Evolutionary conservation across 352 stramenopile species (phyloP).

Genomic region (Plasmopara muralis): DNA sequence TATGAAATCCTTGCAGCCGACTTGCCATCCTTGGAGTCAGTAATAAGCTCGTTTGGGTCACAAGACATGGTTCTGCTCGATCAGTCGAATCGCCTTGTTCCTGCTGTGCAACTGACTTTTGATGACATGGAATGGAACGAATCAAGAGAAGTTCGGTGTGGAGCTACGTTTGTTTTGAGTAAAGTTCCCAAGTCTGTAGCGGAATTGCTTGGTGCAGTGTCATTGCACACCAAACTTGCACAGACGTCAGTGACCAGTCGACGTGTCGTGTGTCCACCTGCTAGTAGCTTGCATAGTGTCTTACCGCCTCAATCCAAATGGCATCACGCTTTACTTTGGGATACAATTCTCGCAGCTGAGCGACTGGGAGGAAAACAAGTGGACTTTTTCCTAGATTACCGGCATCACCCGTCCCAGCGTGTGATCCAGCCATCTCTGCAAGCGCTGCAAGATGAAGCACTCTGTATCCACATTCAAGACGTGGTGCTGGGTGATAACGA

Average conservation of each 20-base stretch:
- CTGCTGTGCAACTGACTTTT: constrained; percentile 35
- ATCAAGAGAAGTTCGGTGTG: constrained; percentile 43
- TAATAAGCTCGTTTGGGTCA: constrained; percentile 20
- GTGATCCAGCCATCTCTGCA: constrained; percentile 72
- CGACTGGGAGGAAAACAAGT: constrained; percentile 43
- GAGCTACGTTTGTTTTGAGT: constrained; percentile 45
- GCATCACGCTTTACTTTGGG: constrained; percentile 42
- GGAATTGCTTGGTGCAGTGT: constrained; percentile 42
- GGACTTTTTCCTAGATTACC: constrained; percentile 63
- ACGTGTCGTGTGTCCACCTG: constrained; percentile 38
- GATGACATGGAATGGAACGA: constrained; percentile 81
- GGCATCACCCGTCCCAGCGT: constrained; percentile 52
- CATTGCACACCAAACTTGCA: constrained; percentile 55
- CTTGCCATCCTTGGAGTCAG: constrained; percentile 16
- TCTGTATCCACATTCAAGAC: constrained; percentile 66
- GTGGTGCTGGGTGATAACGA: constrained; percentile 44
- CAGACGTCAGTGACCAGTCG: constrained; percentile 52
- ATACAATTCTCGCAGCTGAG: constrained; percentile 56
- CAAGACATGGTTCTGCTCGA: constrained; percentile 43
- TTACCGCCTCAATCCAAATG: constrained; percentile 34
- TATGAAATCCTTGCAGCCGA: constrained; percentile 39
- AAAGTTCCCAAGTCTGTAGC: constrained; percentile 41
- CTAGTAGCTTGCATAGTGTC: constrained; percentile 30
- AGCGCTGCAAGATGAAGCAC: constrained; percentile 54
- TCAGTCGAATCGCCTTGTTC: constrained; percentile 25